phyloP scores from a whole-genome alignment of 208 protist genomes.

The Leishmania amazonensis region DNA sequence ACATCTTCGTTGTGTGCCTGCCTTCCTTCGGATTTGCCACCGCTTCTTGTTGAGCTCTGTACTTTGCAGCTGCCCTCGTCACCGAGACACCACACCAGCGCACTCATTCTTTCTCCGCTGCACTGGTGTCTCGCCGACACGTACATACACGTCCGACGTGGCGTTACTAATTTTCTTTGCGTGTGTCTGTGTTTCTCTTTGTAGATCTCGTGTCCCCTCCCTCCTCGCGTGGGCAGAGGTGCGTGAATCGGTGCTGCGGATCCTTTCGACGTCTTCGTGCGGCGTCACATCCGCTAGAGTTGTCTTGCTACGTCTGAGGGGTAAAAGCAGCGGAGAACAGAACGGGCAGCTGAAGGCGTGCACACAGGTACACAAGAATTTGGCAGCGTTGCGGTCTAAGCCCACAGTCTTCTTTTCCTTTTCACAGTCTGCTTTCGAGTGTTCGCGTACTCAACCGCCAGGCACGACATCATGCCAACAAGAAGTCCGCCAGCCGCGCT shows the following conservation, averaged over 20 bases:
- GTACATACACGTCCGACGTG: neutral
- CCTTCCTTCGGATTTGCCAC: neutral
- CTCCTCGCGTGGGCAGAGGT: neutral
- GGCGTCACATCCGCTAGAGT: neutral
- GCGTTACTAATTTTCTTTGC: neutral
- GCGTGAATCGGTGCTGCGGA: neutral
- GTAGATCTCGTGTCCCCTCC: neutral
- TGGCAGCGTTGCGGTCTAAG: neutral
- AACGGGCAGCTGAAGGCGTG: neutral
- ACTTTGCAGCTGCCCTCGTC: neutral
- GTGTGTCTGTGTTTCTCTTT: neutral
- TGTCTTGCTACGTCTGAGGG: neutral
- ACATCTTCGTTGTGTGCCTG: neutral
- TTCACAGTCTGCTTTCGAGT: neutral
- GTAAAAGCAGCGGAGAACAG: neutral
- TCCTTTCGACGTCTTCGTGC: neutral
- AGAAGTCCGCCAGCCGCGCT: slow-evolving; percentile 38
- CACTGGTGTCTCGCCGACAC: neutral
- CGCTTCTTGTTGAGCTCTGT: neutral
- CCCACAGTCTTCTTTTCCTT: neutral
- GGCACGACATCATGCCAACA: slow-evolving; percentile 32
- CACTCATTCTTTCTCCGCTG: neutral
- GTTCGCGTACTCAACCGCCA: neutral
- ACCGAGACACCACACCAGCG: neutral
- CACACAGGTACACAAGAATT: neutral